Base-by-base conservation (phyloP, 2,329 filamentous ascomycete genomes). In the Xylariales sp. region DNA sequence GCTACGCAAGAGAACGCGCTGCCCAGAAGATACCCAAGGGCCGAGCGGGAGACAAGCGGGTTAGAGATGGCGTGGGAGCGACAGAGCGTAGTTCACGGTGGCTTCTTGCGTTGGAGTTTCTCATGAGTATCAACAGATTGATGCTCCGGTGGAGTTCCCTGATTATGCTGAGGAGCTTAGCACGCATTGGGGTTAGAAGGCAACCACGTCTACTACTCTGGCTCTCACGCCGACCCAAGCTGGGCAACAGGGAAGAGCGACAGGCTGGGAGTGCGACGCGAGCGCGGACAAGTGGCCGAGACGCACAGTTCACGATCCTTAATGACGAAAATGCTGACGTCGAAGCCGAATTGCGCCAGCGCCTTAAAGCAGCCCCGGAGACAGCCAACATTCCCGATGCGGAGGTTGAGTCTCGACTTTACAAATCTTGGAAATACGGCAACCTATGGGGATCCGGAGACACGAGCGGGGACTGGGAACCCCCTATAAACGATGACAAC, bases 361-460 rank as follows among this genome's bases (percentile, higher is more conserved):
- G 80, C 36, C 66, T 85, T 43, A 68, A 60, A 33, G 63, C 59
- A 42, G 60, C 54, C 5, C 51, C 51, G 10, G 55, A 58, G 40
- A 58, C 64, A 56, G 55, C 60, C 50, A 21, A 66, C 12, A 49
- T 68, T 5, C 67, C 80, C 29, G 86, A 93, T 51, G 74, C 76
- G 20, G 76, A 78, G 28, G 69, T 96, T 3, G 84, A 91, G 49
- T 73, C 75, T 2, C 82, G 80, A 44, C 67, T 96, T 2, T 97
- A 96, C 59, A 71, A 72, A 21, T 93, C 90, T 78, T 97, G 88
- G 86, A 80, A 85, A 39, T 71, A 74, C 40, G 88, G 88, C 15
- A 88, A 87, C 6, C 86, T 86, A 68, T 96, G 88, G 82, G 90
- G 91, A 1, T 82, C 83, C 12, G 72, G 82, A 22, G 91, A 97